Conservation (phyloP, 306 rosid genomes). For the Lotus japonicus region DNA sequence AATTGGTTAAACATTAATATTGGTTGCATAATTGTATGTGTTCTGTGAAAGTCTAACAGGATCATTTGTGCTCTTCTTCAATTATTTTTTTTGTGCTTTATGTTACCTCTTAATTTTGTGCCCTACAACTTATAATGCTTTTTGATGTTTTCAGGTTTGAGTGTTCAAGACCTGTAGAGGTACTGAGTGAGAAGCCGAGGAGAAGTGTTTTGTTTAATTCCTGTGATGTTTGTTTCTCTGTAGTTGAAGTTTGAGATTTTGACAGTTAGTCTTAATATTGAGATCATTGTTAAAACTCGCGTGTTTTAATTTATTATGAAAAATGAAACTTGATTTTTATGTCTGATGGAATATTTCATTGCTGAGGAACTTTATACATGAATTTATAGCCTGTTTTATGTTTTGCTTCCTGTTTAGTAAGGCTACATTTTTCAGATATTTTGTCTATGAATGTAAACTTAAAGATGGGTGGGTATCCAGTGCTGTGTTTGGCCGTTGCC, state of each 20-base stretch:
- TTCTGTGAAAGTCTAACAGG: neutral
- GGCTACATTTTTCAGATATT: neutral
- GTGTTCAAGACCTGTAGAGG: slow-evolving; percentile 73
- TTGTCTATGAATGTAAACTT: neutral
- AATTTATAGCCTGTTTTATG: neutral
- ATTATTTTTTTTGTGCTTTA: neutral
- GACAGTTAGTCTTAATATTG: slow-evolving; percentile 7
- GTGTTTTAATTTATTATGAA: slow-evolving; percentile 10
- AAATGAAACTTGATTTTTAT: slow-evolving; percentile 2
- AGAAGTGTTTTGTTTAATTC: slow-evolving; percentile 6
- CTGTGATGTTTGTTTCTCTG: slow-evolving; percentile 5
- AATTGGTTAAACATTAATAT: neutral
- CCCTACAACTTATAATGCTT: neutral
- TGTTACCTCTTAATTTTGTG: neutral
- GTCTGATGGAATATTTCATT: neutral
- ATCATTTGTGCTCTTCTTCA: neutral
- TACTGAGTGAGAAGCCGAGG: neutral
- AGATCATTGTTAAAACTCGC: slow-evolving; percentile 1
- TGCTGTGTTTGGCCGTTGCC: too few species aligned
- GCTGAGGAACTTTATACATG: neutral
- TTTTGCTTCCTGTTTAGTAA: neutral
- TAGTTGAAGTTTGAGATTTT: slow-evolving; percentile 14
- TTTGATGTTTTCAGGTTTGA: slow-evolving; percentile 52
- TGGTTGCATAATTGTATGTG: neutral
- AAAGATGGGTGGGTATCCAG: too few species aligned